Conservation (phyloP, 805 yeast genomes). For the Wickerhamomyces strasburgensis region DNA sequence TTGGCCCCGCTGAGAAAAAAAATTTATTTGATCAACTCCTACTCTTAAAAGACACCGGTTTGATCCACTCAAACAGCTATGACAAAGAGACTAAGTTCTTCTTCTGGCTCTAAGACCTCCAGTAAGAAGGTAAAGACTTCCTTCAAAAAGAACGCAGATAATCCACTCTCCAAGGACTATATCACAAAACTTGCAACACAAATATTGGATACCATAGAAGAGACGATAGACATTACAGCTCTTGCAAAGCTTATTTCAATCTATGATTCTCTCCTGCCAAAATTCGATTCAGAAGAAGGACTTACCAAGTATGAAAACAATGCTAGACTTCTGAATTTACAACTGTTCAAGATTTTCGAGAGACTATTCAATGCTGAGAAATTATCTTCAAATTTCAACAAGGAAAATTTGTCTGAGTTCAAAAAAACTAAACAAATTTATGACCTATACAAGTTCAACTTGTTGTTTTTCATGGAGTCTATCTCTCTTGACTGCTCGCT, state of each 20-base stretch:
- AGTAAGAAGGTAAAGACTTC: neutral
- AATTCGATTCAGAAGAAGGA: conserved; percentile 16
- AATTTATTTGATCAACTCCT: too few species aligned
- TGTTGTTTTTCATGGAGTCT: conserved; percentile 39
- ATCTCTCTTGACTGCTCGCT: conserved; percentile 39
- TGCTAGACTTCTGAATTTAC: conserved; percentile 19
- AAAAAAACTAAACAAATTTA: conserved; percentile 63
- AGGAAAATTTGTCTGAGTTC: conserved; percentile 44
- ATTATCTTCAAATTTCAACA: conserved; percentile 5
- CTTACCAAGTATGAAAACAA: conserved; percentile 15
- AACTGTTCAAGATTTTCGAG: conserved; percentile 22
- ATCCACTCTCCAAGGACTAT: conserved; percentile 10
- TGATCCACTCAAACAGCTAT: conserved; percentile 6
- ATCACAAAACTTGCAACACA: conserved; percentile 10
- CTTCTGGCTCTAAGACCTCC: conserved; percentile 13
- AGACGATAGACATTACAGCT: conserved; percentile 5
- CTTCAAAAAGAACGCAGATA: conserved; percentile 2
- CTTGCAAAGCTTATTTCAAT: conserved; percentile 10
- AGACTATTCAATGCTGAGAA: conserved; percentile 14
- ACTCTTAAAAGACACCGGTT: too few species aligned
- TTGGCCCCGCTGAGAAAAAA: neutral
- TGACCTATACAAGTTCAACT: conserved; percentile 41
- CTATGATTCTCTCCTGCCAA: conserved; percentile 20
- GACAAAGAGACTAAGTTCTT: neutral
- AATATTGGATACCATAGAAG: conserved; percentile 7